Evolutionary conservation across 2,329 filamentous ascomycete genomes (phyloP).

Genomic region (Ascochyta viciae-villosae): DNA sequence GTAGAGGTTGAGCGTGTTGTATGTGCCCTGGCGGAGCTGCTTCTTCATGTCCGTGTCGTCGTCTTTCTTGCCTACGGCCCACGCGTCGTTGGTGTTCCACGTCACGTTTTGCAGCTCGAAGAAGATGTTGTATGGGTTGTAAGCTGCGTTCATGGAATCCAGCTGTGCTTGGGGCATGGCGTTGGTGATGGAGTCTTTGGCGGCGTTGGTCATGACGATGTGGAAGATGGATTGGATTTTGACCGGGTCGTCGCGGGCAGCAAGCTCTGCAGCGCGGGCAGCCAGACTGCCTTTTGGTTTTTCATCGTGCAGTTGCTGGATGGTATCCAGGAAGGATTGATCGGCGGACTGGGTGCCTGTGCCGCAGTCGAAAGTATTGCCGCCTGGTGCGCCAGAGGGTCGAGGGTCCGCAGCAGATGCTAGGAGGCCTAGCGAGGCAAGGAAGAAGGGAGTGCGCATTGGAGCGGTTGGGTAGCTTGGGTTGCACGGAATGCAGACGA

Average conservation of each 20-base stretch:
- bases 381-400: constrained; percentile 19
- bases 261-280: constrained; percentile 35
- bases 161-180: constrained; percentile 51
- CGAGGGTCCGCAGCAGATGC: constrained; percentile 25
- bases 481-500: constrained; percentile 29
- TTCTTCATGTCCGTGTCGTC: constrained; percentile 61
- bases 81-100: constrained; percentile 61
- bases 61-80: constrained; percentile 58
- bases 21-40: constrained; percentile 61
- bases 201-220: constrained; percentile 49
- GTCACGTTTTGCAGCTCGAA: constrained; percentile 60
- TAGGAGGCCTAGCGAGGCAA: constrained; percentile 42
- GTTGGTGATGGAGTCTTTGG: constrained; percentile 50
- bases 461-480: constrained; percentile 18
- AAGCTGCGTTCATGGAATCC: constrained; percentile 51
- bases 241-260: constrained; percentile 41
- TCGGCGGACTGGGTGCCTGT: constrained; percentile 48
- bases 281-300: constrained; percentile 33
- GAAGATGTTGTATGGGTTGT: constrained; percentile 58
- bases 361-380: constrained; percentile 54
- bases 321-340: constrained; percentile 48
- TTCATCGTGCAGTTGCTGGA: constrained; percentile 44
- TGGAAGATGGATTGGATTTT: constrained; percentile 55
- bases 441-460: constrained; percentile 40
- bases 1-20: constrained; percentile 64